Base-by-base conservation (phyloP, 768 basidiomycete genomes). In the Gloeopeniophorella convolvens region DNA sequence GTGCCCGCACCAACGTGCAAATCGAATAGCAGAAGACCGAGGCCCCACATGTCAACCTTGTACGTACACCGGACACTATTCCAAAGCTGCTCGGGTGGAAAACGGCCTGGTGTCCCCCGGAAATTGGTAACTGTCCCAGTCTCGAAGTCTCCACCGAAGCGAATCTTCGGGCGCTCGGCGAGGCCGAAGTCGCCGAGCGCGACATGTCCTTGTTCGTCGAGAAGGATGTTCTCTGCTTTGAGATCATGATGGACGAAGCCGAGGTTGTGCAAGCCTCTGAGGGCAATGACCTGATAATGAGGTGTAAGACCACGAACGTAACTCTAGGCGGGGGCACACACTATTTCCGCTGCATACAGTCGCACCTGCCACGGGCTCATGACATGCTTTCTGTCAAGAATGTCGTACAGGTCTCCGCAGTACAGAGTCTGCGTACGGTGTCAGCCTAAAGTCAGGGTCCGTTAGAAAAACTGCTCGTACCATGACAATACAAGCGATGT, bases 191-290 rank as follows among this genome's bases (percentile, higher is more conserved):
- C 46, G 32, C 16, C 46, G 20, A 48, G 46, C 35, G 13, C 13
- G 20, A 48, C 20, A 24, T 48, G 35, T 10, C 46, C 33, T 5
- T 39, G 13, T 15, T 23, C 46, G 27, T 23, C 31, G 13, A 48
- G 11, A 20, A 48, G 27, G 34, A 48, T 39, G 27, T 48, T 48
- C 16, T 48, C 43, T 9, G 37, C 43, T 26, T 51, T 51, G 50
- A 51, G 18, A 27, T 51, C 50, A 24, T 44, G 50, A 35, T 51
- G 50, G 30, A 51, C 43, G 16, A 51, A 23, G 15, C 35, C 11
- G 11, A 13, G 43, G 7, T 9, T 23, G 20, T 51, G 50, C 15
- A 51, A 23, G n/a, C 26, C 32, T 32, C 40, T 44, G 5, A 51
- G 10, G 16, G 50, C 50, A 35, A 45, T 23, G 24, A 51, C 36